Conservation (phyloP, 441 rosid species). For the Corymbia calophylla region DNA sequence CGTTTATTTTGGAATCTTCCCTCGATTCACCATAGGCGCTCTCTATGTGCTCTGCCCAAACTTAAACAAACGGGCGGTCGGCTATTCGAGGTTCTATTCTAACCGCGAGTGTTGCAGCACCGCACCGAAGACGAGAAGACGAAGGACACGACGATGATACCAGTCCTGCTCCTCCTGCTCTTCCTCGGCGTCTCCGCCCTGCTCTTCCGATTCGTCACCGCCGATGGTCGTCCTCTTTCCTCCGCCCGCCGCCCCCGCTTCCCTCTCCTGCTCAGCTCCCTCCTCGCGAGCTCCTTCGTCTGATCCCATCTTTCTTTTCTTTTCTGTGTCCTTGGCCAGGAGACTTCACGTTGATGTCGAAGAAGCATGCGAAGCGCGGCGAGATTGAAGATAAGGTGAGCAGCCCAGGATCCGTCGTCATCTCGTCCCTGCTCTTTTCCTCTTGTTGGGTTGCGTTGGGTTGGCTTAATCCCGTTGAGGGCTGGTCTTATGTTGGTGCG, state of each 20-base stretch:
- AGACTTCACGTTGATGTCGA: constrained; percentile 64
- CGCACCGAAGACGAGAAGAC: not conserved
- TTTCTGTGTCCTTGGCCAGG: constrained; percentile 19
- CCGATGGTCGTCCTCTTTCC: constrained; percentile 34
- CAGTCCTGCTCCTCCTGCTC: constrained; percentile 26
- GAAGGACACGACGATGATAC: not conserved
- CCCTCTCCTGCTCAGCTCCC: not conserved
- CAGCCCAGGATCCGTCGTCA: not conserved
- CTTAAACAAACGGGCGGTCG: not conserved
- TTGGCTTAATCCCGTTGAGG: not conserved
- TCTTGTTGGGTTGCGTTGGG: not conserved
- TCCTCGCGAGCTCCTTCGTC: not conserved
- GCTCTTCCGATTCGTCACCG: constrained; percentile 38
- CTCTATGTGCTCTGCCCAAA: not conserved
- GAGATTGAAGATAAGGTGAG: constrained; percentile 74
- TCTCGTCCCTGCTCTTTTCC: not conserved
- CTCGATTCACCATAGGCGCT: not conserved
- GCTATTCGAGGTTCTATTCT: not conserved
- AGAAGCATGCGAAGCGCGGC: constrained; percentile 57
- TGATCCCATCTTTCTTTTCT: not conserved
- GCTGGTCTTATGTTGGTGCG: not conserved
- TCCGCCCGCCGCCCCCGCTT: not conserved
- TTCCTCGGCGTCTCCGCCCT: constrained; percentile 19
- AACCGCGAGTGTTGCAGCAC: not conserved
- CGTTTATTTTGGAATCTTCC: not conserved